These are phyloP conservation scores for Irpex lacteus DNA, from an alignment of 1,284 basidiomycete species.

Conservation along the genomic window DNA sequence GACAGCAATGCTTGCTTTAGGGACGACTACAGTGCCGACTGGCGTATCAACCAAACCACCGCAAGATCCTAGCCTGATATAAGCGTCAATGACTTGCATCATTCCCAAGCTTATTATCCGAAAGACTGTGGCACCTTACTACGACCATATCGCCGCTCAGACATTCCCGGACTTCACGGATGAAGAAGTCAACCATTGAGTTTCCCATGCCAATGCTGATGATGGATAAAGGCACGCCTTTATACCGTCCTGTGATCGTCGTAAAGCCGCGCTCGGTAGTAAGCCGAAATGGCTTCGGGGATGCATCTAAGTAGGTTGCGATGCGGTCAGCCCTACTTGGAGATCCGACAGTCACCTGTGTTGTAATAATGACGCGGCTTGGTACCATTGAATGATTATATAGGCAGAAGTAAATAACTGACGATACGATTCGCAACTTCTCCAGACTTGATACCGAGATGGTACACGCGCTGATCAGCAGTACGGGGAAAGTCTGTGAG, in stretches of 20 bases:
- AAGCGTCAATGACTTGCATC: constrained; percentile 1
- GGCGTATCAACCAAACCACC: constrained; percentile 70
- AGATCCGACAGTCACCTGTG: constrained; percentile 74
- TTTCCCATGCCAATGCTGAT: constrained; percentile 84
- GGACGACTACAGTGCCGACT: constrained; percentile 74
- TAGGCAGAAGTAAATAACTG: constrained; percentile 23
- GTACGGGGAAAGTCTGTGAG: constrained; percentile 70
- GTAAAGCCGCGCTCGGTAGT: constrained; percentile 77
- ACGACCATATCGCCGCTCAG: constrained; percentile 76
- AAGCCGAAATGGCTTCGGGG: constrained; percentile 57
- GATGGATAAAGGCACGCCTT: constrained; percentile 66
- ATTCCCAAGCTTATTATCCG: not conserved
- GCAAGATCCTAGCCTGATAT: constrained; percentile 70
- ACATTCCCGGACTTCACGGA: constrained; percentile 79
- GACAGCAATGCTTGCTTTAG: constrained; percentile 64
- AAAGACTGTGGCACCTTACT: constrained; percentile 48
- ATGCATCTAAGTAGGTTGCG: constrained; percentile 57
- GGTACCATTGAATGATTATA: constrained; percentile 4
- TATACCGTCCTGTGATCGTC: constrained; percentile 77
- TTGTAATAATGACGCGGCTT: not conserved
- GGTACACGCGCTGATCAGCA: constrained; percentile 69
- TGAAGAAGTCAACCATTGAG: constrained; percentile 82
- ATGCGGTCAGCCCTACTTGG: constrained; percentile 65
- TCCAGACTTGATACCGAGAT: constrained; percentile 70
- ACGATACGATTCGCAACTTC: constrained; percentile 84